Base-by-base conservation (phyloP, 1,284 basidiomycete species). In the Clitocybe nebularis region DNA sequence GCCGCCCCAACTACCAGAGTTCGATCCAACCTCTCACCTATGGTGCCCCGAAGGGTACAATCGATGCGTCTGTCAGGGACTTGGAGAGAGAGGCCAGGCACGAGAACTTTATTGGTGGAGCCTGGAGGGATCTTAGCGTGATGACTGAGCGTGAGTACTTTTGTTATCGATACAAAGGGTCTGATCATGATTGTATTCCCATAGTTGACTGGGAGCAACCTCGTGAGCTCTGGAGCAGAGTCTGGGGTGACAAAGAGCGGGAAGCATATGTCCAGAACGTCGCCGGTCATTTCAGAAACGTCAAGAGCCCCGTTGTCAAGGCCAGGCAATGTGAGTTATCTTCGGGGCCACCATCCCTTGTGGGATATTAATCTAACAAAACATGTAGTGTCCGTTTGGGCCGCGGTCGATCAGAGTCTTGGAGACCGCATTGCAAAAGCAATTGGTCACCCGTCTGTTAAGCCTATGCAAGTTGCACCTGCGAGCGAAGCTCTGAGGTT, bases 201-300 rank as follows among this genome's bases (percentile, higher is more conserved):
- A 42, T 58, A 84, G 80, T 89, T 56, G 93, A 96, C 74, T 96
- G 96, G 58, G 88, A 91, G 67, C 91, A 93, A 59, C 91, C 93
- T 5, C 80, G 91, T 45, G 79, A 72, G 10, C 70, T 96, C 34
- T 95, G 82, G 77, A 59, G 66, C 49, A 83, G 80, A 55, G 92
- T 94, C 17, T 86, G 91, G 71, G 75, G 74, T 48, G 82, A 90
- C 46, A 69, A 68, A 16, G 75, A 77, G 43, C 75, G 79, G 37
- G 72, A 79, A 49, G 81, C 86, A 52, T 84, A 87, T 53, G 76
- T 94, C 53, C 59, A 74, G 59, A 93, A 93, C 59, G 70, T 95
- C 44, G 74, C 84, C 14, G 88, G 72, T 0, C 87, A 93, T 69
- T 74, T 91, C 60, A 68, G 74, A 26, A 68, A 61, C 20, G 81